Base-by-base conservation (phyloP, 495 filamentous ascomycete genomes). In the Hypoxylon perforatum region DNA sequence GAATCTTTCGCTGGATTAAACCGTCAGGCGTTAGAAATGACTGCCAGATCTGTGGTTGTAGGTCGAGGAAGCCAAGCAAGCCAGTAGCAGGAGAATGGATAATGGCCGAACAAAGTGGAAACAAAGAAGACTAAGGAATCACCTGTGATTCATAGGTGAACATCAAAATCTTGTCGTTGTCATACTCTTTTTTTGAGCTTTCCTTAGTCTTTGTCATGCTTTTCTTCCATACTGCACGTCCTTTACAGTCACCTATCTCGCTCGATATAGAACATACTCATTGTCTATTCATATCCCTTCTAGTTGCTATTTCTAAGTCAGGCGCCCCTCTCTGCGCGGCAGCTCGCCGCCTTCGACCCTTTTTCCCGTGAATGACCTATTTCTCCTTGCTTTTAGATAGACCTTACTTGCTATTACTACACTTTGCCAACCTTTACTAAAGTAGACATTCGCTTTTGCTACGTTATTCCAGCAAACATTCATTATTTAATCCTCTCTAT, bases 41-140 rank as follows among this genome's bases (percentile, higher is more conserved):
- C 47, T 52, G 50, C 54, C 45, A 54, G 35, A 30, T 53, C 42
- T 44, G 19, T 28, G 48, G 25, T 42, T 50, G 25, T 28, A 28
- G 25, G 25, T 28, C 7, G 25, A 44, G 39, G 57, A 47, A 33
- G 46, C 56, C 54, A 66, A 63, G n/a, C n/a, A n/a, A n/a, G n/a
- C n/a, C n/a, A n/a, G n/a, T n/a, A n/a, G n/a, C n/a, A n/a, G n/a
- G 61, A 45, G 46, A 36, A 52, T 25, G 62, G 60, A 72, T 59
- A 72, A 67, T 63, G 59, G 61, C 22, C 60, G 56, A 67, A 59
- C 61, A 62, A 57, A 38, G 65, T 65, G 66, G 62, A 70, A 67
- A 67, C 69, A 70, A 72, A 70, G 60, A 53, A n/a, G 50, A 45
- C 51, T 53, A 63, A 61, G 59, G 56, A 57, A 54, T 53, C 54